phyloP scores from a whole-genome alignment of 176 grass and related monocot species.

The Cymbopogon citratus region DNA sequence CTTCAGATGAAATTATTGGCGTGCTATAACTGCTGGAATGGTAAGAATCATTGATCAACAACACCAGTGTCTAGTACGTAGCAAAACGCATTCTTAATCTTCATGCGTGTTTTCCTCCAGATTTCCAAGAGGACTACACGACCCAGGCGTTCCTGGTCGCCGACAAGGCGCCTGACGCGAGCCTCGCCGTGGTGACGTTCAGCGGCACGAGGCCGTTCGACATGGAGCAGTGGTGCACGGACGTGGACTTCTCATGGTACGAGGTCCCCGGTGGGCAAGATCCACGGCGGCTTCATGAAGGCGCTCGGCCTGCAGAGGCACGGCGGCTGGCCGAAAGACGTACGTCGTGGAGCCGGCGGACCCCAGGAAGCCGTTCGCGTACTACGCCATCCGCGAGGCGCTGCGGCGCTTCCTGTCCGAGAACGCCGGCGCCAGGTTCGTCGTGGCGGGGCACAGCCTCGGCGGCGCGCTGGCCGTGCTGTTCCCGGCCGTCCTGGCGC shows the following conservation, averaged over 20 bases:
- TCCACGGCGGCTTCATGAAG: constrained; percentile 76
- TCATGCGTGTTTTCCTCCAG: background rate
- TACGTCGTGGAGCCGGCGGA: background rate
- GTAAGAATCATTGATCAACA: constrained; percentile 22
- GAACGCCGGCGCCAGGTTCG: constrained; percentile 38
- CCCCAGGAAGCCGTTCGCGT: constrained; percentile 30
- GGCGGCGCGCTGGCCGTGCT: constrained; percentile 74
- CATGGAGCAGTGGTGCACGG: constrained; percentile 61
- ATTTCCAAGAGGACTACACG: constrained; percentile 44
- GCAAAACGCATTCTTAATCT: background rate
- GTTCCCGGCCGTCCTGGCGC: constrained; percentile 56
- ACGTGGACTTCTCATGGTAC: constrained; percentile 81
- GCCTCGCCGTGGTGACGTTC: constrained; percentile 63
- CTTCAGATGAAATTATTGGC: constrained; percentile 66
- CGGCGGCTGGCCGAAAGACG: constrained; percentile 33
- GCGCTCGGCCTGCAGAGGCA: constrained; percentile 51
- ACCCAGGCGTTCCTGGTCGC: constrained; percentile 69
- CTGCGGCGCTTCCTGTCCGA: constrained; percentile 23
- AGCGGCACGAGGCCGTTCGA: constrained; percentile 70
- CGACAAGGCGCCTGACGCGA: constrained; percentile 42
- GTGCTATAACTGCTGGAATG: constrained; percentile 79
- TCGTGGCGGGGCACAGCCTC: constrained; percentile 74
- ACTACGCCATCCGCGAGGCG: constrained; percentile 61
- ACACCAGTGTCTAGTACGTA: background rate
- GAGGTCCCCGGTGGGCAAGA: constrained; percentile 42